Evolutionary conservation across 164 flowering plant genomes (phyloP).

Genomic region (Tetrastigma voinierianum): DNA sequence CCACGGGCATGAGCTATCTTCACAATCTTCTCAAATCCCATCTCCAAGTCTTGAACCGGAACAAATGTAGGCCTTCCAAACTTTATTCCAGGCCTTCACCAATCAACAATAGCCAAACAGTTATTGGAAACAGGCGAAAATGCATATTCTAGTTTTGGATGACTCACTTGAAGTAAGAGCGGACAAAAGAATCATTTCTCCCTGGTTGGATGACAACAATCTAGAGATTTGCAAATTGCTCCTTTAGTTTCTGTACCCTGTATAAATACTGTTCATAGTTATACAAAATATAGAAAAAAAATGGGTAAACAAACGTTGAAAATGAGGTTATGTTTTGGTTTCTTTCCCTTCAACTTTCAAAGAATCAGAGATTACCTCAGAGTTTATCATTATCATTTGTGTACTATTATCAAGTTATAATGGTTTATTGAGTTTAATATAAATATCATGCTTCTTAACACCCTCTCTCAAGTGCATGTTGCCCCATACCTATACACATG

Average conservation of each 20-base stretch:
- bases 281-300: too few relatives aligned
- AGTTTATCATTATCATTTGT: too few relatives aligned
- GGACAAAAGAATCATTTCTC: constrained; percentile 72
- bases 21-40: constrained; percentile 96
- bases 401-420: too few relatives aligned
- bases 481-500: too few relatives aligned
- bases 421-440: too few relatives aligned
- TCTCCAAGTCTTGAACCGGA: constrained; percentile 74
- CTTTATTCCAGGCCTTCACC: constrained; percentile 65
- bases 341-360: too few relatives aligned
- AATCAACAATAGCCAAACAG: background rate
- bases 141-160: background rate
- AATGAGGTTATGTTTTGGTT: too few relatives aligned
- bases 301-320: too few relatives aligned
- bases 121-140: background rate
- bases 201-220: constrained; percentile 70
- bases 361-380: too few relatives aligned
- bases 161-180: constrained; percentile 79
- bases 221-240: constrained; percentile 78
- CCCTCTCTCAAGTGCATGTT: too few relatives aligned
- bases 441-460: too few relatives aligned
- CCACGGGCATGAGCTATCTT: constrained; percentile 87
- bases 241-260: constrained; percentile 78
- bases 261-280: background rate
- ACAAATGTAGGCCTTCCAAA: constrained; percentile 83